Base-by-base conservation (phyloP, 306 rosid species). In the Sphenostylis stenocarpa region DNA sequence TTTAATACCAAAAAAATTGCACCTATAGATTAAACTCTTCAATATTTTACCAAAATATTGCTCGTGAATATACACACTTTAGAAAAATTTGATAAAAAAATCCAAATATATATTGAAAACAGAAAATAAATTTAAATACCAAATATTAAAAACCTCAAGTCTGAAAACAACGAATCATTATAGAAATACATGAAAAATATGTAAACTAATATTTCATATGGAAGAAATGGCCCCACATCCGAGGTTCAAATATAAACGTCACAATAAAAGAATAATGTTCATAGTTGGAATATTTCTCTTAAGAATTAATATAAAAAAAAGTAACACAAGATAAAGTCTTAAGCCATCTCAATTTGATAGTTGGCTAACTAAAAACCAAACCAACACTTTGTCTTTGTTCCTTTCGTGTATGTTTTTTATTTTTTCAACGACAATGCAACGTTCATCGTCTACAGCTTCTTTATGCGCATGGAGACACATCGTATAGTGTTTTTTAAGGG, bases 321-420 rank as follows among this genome's bases (percentile, higher is more conserved):
- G 51, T 21, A 5, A 47, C 39, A 20, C 17, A 20, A 44, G 64
- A 79, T 61, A 47, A 73, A 58, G 58, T 81, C 70, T 55, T 70
- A 56, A 81, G 34, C 33, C 19, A 57, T 36, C 62, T 69, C 61
- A 81, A 51, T 73, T 73, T 74, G 38, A 79, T 23, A 6, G 55
- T 70, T 76, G 53, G 78, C 47, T 70, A 76, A 76, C 78, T 43
- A 31, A 75, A 75, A 73, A 78, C 82, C 70, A 61, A 79, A 82
- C 82, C 31, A 53, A 66, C 65, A 31, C 7, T 70, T 70, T 69
- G 81, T 81, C 36, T 52, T 56, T 75, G 73, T 78, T 67, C 19
- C 7, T 38, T 43, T 53, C 9, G 14, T 33, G 17, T 33, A 5
- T 6, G 2, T 9, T 12, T 38, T 58, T 14, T 71, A 21, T 62